Evolutionary conservation across 352 stramenopile genomes (phyloP), one percentile per base, ranked within the genome.

Genomic region (Phytopythium ostracodes): DNA sequence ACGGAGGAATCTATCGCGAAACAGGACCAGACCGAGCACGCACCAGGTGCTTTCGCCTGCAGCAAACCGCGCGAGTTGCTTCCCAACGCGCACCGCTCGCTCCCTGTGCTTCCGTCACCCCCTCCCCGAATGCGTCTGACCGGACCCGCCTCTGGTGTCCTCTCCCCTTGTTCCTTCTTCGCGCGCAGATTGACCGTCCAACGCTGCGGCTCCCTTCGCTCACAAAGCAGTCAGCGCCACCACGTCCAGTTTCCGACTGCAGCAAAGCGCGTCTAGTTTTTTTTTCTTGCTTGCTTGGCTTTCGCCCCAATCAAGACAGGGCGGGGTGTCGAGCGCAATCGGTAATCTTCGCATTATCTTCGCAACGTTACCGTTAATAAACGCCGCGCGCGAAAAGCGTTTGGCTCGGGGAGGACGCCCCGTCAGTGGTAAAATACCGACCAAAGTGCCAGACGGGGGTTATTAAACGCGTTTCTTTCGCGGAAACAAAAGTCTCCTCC

Each of bases 211-310:
- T 50, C 43, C 7, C 15, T n/a, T 20, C 24, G 25, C 43, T 9
- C 43, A 24, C 47, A 3, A 7, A 35, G 47, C 15, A 33, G 22
- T n/a, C n/a, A n/a, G n/a, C n/a, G n/a, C n/a, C 52, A n/a, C 22
- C 36, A 33, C 53, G 53, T 47, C 55, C 24, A 51, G 36, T 60
- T 60, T 38, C 36, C 55, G 55, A 60, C 55, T 60, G 35, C 24
- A 14, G 20, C 20, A 24, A 20, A 15, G 42, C 29, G 24, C 20
- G 52, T 5, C 42, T 25, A 20, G 18, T 24, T 54, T 35, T 24
- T 29, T 24, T n/a, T 27, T 6, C 33, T 38, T 31, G 10, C 46
- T n/a, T 27, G 20, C 33, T 38, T 31, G 10, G 49, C 25, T 47
- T 46, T 44, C 29, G 33, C n/a, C 33, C 36, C 36, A 38, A 51